Base-by-base conservation (phyloP, 2,329 filamentous ascomycete genomes). In the Fusarium sp. region DNA sequence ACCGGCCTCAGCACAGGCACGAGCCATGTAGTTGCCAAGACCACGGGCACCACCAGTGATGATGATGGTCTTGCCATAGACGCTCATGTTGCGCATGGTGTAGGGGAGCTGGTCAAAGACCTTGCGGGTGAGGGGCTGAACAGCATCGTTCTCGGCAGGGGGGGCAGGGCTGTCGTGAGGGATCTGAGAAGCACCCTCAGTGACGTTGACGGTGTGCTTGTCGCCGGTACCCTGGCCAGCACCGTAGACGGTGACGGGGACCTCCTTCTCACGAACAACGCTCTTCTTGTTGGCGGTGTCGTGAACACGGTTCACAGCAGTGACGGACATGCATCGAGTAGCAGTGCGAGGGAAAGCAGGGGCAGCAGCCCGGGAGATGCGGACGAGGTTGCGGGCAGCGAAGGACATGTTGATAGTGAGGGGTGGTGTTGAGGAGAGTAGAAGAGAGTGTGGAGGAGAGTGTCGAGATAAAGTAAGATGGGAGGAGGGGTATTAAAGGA, bases 11-110 rank as follows among this genome's bases (percentile, higher is more conserved):
- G 92, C 91, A 74, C 93, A 92, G 66, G 92, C 93, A 71, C 92
- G 90, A 57, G 93, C 93, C 92, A 95, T 95, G 85, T 92, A 88
- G 87, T 93, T 94, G 59, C 93, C 93, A 7, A 95, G 87, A 80
- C 93, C 93, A 78, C 93, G 92, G 72, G 92, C 93, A 82, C 92
- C 93, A 80, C 92, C 93, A 81, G 93, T 94, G 77, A 95, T 83
- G 74, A 94, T 87, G 75, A 93, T 92, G 66, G 92, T 89, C 87
- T 94, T 94, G 81, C 87, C 91, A 81, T 89, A 89, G 70, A 94
- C 87, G 62, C 87, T 90, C 88, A 94, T 92, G 83, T 89, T 92
- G 83, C 91, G 87, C 83, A 94, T 86, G 39, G 91, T 94, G 34
- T 88, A 87, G 6, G 92, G 89, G 81, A 94, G 86, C 50, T 86